Conservation (phyloP, 225 moss, liverwort and hornwort species). For the Pseudoscleropodium purum region DNA sequence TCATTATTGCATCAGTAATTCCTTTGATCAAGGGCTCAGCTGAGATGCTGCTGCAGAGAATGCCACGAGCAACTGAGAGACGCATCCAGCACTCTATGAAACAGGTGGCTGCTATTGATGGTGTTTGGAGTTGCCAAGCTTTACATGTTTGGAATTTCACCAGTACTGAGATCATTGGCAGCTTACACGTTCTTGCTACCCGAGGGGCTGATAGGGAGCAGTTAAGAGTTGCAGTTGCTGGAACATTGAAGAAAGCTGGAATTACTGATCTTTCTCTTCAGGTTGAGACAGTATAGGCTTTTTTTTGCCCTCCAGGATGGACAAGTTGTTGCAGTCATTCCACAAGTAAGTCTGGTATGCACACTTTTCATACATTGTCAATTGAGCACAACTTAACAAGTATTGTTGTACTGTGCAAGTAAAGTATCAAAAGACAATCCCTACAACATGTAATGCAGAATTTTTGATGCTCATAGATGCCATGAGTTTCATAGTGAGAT, state of each 20-base stretch:
- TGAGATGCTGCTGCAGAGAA: slow-evolving; percentile 81
- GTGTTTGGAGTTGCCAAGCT: slow-evolving; percentile 81
- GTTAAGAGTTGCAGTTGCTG: slow-evolving; percentile 42
- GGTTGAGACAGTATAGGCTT: slow-evolving; percentile 53
- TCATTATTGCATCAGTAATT: slow-evolving; percentile 81
- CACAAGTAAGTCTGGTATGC: slow-evolving; percentile 4
- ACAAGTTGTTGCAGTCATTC: background rate
- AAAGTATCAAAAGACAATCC: background rate
- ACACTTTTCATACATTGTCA: background rate
- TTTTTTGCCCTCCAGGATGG: background rate
- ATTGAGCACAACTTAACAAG: background rate
- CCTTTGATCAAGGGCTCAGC: slow-evolving; percentile 81
- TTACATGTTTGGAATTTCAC: slow-evolving; percentile 87
- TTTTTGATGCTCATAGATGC: background rate
- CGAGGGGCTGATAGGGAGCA: slow-evolving; percentile 57
- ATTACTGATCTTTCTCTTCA: slow-evolving; percentile 71
- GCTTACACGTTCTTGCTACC: slow-evolving; percentile 59
- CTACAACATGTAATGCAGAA: background rate
- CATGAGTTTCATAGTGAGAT: background rate
- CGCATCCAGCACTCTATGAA: slow-evolving; percentile 60
- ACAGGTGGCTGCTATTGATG: slow-evolving; percentile 68
- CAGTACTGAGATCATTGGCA: slow-evolving; percentile 68
- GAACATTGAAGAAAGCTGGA: slow-evolving; percentile 52
- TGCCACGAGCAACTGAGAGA: slow-evolving; percentile 66
- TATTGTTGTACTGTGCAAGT: background rate